phyloP scores from a whole-genome alignment of 306 rosid species.

The Phaseolus lunatus region DNA sequence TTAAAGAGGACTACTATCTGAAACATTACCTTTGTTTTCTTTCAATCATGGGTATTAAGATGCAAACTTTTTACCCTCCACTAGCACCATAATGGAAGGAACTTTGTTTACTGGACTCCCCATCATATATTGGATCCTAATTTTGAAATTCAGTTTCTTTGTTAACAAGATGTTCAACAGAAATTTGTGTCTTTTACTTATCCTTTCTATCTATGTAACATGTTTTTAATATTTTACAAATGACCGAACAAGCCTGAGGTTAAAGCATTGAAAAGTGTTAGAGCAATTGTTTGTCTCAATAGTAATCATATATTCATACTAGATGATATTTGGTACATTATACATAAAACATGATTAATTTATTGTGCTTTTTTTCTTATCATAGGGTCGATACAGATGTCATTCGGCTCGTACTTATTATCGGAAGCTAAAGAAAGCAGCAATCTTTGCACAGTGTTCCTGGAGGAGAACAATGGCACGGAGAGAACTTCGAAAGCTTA shows the following conservation, averaged over 20 bases:
- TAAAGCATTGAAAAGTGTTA: conserved; percentile 24
- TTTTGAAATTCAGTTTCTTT: conserved; percentile 16
- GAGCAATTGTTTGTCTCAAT: conserved; percentile 13
- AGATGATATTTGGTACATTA: conserved; percentile 3
- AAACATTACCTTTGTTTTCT: conserved; percentile 16
- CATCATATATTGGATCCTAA: background rate
- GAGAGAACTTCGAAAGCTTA: conserved; percentile 71
- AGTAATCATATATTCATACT: conserved; percentile 16
- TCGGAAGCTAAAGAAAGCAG: conserved; percentile 60
- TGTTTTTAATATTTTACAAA: conserved; percentile 1
- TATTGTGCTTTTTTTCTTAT: conserved; percentile 32
- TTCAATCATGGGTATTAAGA: background rate
- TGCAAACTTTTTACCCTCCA: background rate
- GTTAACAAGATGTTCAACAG: conserved; percentile 7
- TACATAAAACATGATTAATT: conserved; percentile 33
- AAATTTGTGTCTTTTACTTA: conserved; percentile 26
- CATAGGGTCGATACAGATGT: conserved; percentile 67
- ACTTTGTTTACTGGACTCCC: background rate
- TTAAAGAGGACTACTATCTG: background rate
- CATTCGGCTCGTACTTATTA: conserved; percentile 46
- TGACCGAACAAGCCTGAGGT: background rate
- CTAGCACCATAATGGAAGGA: background rate
- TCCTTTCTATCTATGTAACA: conserved; percentile 25
- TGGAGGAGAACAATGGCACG: conserved; percentile 77
- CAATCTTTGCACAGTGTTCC: conserved; percentile 67